Base-by-base conservation (phyloP, 169 alveolate species). In the Plasmodium blacklocki region DNA sequence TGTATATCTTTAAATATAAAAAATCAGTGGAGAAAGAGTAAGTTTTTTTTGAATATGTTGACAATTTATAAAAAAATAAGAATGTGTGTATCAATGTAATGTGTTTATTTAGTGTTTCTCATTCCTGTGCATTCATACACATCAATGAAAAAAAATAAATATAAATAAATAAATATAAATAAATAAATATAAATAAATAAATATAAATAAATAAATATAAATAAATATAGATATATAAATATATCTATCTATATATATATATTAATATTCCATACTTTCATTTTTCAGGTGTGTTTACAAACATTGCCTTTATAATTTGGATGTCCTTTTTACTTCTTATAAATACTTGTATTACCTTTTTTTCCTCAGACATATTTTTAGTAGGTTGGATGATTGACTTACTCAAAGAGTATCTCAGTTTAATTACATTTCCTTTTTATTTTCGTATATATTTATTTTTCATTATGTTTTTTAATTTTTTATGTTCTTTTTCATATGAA, bases 1-100 rank as follows among this genome's bases (percentile, higher is more conserved):
- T 56, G 64, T 21, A 56, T 56, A 56, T 56, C 64, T 14, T 56
- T 56, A 56, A 56, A 56, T 56, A 56, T 56, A 56, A 56, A 56
- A 15, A 56, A 15, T 15, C 29, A 56, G 19, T 56, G 64, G 64
- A 56, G 64, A 21, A 56, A 56, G 11, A 56, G 64, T 56, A 56
- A 56, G 64, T 18, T 56, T n/a, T 56, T 56, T 56, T 56, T 15
- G 47, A 1, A 39, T 39, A 39, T 39, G 11, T 39, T 39, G 47
- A 39, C 11, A 39, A 39, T 39, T 39, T 39, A 39, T 6, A 39
- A 39, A 5, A 39, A 39, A 39, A 39, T 39, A 39, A 39, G 47
- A 39, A 5, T 39, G 47, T 39, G 8, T 56, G 64, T n/a, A n/a
- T n/a, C n/a, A n/a, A n/a, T n/a, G n/a, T n/a, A n/a, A n/a, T n/a